phyloP scores from a whole-genome alignment of 345 rosid species.

The Mangifera indica region DNA sequence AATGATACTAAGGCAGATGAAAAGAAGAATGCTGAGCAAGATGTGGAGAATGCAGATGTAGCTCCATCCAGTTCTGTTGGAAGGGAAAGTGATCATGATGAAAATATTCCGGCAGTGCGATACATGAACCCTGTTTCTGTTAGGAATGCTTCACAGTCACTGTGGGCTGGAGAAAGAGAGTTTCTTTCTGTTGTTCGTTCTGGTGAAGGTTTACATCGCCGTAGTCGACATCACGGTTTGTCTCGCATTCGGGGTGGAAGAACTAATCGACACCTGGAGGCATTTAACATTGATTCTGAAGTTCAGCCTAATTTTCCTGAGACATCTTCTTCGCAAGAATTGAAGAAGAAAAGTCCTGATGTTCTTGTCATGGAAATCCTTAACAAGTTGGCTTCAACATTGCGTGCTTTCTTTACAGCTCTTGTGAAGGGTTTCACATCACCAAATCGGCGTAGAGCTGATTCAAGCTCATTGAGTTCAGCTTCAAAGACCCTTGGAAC shows the following conservation, averaged over 20 bases:
- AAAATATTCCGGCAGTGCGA: conserved; percentile 58
- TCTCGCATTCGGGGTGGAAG: conserved; percentile 90
- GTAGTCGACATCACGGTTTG: conserved; percentile 80
- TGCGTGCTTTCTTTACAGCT: conserved; percentile 74
- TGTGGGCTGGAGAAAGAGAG: conserved; percentile 84
- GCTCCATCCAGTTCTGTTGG: conserved; percentile 63
- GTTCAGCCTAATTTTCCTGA: conserved; percentile 55
- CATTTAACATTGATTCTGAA: conserved; percentile 68
- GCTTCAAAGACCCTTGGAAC: conserved; percentile 86
- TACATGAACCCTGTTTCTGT: conserved; percentile 76
- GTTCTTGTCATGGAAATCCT: conserved; percentile 67
- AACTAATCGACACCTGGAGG: conserved; percentile 74
- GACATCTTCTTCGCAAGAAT: conserved; percentile 52
- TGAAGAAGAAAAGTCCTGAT: conserved; percentile 76
- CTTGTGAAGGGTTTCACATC: conserved; percentile 90
- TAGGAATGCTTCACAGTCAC: conserved; percentile 67
- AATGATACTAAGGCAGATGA: conserved; percentile 74
- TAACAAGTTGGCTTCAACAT: conserved; percentile 64
- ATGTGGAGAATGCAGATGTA: conserved; percentile 51
- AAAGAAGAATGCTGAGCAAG: conserved; percentile 53
- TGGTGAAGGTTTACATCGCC: conserved; percentile 75
- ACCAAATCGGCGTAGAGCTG: conserved; percentile 89
- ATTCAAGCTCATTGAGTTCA: conserved; percentile 63
- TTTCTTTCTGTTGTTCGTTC: conserved; percentile 75
- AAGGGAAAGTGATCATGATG: conserved; percentile 88